These are phyloP conservation scores for Dillenia suffruticosa DNA, from an alignment of 164 flowering plant species.

Conservation along the genomic window DNA sequence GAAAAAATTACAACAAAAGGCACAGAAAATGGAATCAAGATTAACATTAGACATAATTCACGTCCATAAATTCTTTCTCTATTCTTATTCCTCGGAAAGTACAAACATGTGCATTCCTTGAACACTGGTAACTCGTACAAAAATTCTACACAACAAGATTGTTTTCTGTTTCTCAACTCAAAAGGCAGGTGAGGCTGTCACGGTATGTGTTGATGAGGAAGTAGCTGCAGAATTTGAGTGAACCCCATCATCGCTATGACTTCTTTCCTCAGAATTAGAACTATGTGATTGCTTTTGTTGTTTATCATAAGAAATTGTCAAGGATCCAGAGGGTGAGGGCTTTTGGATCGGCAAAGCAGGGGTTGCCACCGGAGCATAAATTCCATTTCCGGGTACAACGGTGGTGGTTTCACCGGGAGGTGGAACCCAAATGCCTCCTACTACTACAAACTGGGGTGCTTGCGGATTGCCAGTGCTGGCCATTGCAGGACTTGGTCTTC, in stretches of 20 bases:
- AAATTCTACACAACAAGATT: no score
- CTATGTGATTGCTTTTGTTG: constrained; percentile 13
- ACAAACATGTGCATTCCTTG: no score
- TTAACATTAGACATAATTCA: no score
- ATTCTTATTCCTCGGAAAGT: no score
- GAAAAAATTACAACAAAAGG: no score
- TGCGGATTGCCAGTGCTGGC: constrained; percentile 39
- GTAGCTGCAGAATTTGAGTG: constrained; percentile 40
- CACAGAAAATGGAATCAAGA: no score
- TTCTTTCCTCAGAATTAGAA: constrained; percentile 28
- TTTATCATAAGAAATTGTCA: background rate
- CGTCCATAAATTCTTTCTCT: no score
- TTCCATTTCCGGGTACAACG: constrained; percentile 19
- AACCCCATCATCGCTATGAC: constrained; percentile 13
- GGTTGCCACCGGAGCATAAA: constrained; percentile 44
- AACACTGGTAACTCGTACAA: no score
- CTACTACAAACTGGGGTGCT: constrained; percentile 61
- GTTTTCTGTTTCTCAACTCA: background rate
- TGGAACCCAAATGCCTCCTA: constrained; percentile 81
- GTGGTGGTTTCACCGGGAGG: constrained; percentile 32
- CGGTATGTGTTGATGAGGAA: constrained; percentile 53
- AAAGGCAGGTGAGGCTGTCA: constrained; percentile 31
- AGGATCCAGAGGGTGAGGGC: background rate
- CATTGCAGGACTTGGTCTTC: constrained; percentile 48
- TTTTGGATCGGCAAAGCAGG: background rate